phyloP scores from a whole-genome alignment of 768 basidiomycete species.

The Coprinopsis sp. region DNA sequence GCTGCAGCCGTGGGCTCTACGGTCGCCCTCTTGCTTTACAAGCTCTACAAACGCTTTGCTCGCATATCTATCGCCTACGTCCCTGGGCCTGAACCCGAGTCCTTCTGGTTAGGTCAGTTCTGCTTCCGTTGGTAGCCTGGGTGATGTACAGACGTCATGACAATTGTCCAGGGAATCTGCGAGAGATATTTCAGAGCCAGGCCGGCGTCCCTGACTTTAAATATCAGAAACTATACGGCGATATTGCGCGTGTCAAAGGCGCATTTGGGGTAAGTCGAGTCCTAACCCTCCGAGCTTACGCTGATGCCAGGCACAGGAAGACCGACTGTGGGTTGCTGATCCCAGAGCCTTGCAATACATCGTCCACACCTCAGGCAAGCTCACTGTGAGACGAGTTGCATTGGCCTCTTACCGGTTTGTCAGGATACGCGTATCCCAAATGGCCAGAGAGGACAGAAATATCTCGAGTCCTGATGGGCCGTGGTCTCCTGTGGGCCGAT shows the following conservation, averaged over 20 bases:
- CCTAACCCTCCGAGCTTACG: background rate
- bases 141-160: background rate
- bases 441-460: constrained; percentile 46
- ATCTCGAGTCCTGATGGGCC: constrained; percentile 46
- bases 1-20: constrained; percentile 13
- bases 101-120: constrained; percentile 41
- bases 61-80: constrained; percentile 41
- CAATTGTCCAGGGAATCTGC: constrained; percentile 40
- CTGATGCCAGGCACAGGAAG: constrained; percentile 32
- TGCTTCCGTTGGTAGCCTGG: background rate
- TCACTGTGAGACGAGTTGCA: background rate
- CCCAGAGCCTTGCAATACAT: constrained; percentile 58
- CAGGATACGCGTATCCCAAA: constrained; percentile 52
- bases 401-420: constrained; percentile 4
- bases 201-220: constrained; percentile 50
- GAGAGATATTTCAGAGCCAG: constrained; percentile 47
- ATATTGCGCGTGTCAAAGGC: constrained; percentile 47
- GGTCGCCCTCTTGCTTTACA: constrained; percentile 20
- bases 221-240: constrained; percentile 45
- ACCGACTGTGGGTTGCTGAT: constrained; percentile 49
- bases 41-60: constrained; percentile 29
- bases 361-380: constrained; percentile 44
- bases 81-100: constrained; percentile 45
- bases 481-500: constrained; percentile 52
- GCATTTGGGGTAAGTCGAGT: constrained; percentile 39